Evolutionary conservation across 805 yeast species (phyloP), one percentile per base, ranked within the genome.

Genomic region (Sugiyamaella americana): DNA sequence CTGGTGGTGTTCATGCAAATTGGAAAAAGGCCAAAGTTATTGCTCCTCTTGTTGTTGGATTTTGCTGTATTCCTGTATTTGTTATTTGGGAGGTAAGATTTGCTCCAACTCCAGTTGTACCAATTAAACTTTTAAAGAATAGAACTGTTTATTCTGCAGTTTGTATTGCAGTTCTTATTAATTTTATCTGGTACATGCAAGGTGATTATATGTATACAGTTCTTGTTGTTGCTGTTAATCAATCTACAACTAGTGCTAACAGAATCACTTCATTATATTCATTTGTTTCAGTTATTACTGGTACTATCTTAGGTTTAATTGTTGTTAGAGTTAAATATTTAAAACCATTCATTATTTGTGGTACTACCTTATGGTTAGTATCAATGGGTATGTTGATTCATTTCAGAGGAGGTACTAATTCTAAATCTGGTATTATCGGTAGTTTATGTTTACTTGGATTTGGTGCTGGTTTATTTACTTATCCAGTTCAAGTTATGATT

Each of bases 111-210:
- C 93, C 94, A n/a, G 60, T 85, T 37, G 63, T 78, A 17, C 91
- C 93, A 17, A 67, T 69, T 53, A 62, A 68, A 11, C 68, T 82
- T 51, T 60, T 84, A 58, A 76, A 69, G 49, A 85, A 84, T 62
- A 75, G 87, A 54, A 85, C 84, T 51, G 80, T 84, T 26, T 81
- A 86, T 83, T 68, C 86, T 11, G 84, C 89, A n/a, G 58, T 82
- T 48, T 58, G 70, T 24, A 72, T 82, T 51, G 82, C 78, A 2
- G 63, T 81, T 48, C 64, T 82, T 51, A 69, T 81, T 49, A 75
- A 81, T 64, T 73, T 80, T 58, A 68, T 80, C 45, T 82, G 76
- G 74, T 74, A 78, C 62, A 76, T 82, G 82, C 87, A 82, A 43
- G 77, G 79, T 50, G 84, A 79, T 55, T 84, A 73, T 62, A 61